Base-by-base conservation (phyloP, 164 flowering plant genomes). In the Echeveria elegans region DNA sequence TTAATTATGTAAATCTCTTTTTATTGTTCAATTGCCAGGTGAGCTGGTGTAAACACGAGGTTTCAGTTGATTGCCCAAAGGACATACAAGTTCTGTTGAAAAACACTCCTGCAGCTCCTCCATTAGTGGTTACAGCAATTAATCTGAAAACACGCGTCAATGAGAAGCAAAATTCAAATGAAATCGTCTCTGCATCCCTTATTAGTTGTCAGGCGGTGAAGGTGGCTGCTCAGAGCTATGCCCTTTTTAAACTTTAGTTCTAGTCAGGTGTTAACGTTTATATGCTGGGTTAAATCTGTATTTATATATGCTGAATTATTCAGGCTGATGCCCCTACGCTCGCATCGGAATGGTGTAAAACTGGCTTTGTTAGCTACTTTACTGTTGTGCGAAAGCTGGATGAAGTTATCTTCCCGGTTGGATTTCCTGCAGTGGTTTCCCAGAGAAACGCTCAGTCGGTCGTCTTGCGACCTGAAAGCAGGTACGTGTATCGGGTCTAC, bases 11-110 rank as follows among this genome's bases (percentile, higher is more conserved):
- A 1, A 29, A 37, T 50, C 71, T 34, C 31, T 6, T 21, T 67
- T 68, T 68, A 45, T 68, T 68, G 8, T 68, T 41, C 50, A 59
- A 24, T 78, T 70, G 15, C 67, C 81, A 95, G 99, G 96, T 95
- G 38, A 95, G 98, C 85, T 95, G 98, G 98, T 92, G 98, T 79
- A 92, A 90, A 70, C 89, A 83, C 77, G 99, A 95, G 82, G 83
- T 95, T 56, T 74, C 68, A 37, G 83, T 95, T 76, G 91, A 92
- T 59, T 74, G 77, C 73, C 86, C 97, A 1, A 95, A 92, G 80
- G 85, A 88, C 65, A 79, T 92, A 37, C 59, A 41, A 66, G 69
- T 81, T 66, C 83, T 88, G 65, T 80, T 88, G 43, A 82, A 76
- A 73, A 63, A 70, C 36, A 64, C 68, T 21, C 52, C 37, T 32